Base-by-base conservation (phyloP, 2,329 filamentous ascomycete species). In the Macroventuria anomochaeta region DNA sequence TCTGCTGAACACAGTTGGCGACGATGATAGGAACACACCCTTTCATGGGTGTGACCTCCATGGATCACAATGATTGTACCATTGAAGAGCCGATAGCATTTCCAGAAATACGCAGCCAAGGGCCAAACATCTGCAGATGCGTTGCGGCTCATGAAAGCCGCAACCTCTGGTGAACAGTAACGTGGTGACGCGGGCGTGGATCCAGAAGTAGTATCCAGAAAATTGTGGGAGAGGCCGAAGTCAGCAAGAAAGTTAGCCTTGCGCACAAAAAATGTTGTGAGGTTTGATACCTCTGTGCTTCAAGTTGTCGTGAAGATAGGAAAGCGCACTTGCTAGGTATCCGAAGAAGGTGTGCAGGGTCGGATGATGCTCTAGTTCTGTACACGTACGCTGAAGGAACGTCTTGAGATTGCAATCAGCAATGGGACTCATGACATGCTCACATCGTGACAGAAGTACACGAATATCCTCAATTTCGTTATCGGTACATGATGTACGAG, bases 361-460 rank as follows among this genome's bases (percentile, higher is more conserved):
- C 1, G 41, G n/a, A 15, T 31, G 31, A 2, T 20, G 13, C 7
- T 18, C 18, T 8, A 3, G 12, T 10, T 13, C 10, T 13, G 13
- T 21, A 40, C 7, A 50, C 3, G 13, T 13, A 2, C 11, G 25
- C 15, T 39, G n/a, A 2, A 39, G 28, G 32, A 51, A 67, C 1
- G 23, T 28, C 0, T 43, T 37, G 11, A 67, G 56, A 23, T 64
- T 51, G 2, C 20, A 56, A 2, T 67, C 57, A 1, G 62, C 62
- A 12, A 64, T 46, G 6, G 57, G 57, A 13, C 47, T 47, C 64
- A 73, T 73, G 31, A 75, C 53, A 10, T 52, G 39, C 7, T 34
- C 49, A 15, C 29, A 53, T 5, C 37, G 50, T 23, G 49, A 12
- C 0, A 68, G 57, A 1, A 68, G 52, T 2, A 37, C 15, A 3